Evolutionary conservation across 228 moss, liverwort and hornwort species (phyloP).

Genomic region (Sphagnum fallax): DNA sequence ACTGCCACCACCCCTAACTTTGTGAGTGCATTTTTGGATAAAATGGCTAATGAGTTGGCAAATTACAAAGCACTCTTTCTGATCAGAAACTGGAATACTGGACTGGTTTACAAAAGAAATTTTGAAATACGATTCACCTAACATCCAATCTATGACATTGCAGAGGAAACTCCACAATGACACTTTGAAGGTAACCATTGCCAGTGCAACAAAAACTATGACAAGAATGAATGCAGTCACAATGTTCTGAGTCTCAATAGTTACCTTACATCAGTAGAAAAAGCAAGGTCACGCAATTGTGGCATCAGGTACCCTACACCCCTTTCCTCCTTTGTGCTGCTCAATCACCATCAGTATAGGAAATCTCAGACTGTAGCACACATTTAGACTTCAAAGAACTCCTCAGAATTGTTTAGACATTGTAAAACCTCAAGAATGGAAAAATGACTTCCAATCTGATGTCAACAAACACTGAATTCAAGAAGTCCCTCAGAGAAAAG

Average conservation of each 20-base stretch:
- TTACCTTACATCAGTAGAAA: slow-evolving; percentile 84
- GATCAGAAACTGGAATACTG: too few species aligned
- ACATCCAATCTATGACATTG: too few species aligned
- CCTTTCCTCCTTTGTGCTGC: slow-evolving; percentile 70
- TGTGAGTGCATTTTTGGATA: too few species aligned
- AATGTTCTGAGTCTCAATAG: slow-evolving; percentile 7
- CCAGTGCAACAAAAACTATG: too few species aligned
- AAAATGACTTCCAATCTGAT: too few species aligned
- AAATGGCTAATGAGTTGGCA: too few species aligned
- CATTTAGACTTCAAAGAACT: background rate
- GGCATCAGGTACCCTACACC: slow-evolving; percentile 69
- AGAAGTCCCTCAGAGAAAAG: background rate
- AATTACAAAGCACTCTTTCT: too few species aligned
- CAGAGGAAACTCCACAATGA: too few species aligned
- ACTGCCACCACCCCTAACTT: slow-evolving; percentile 26
- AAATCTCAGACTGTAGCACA: background rate
- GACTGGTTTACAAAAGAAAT: too few species aligned
- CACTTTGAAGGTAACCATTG: too few species aligned
- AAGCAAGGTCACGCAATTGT: slow-evolving; percentile 86
- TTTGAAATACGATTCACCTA: too few species aligned
- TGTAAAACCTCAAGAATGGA: background rate
- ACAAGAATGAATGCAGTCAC: too few species aligned
- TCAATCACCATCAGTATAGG: slow-evolving; percentile 5
- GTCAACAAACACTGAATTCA: background rate
- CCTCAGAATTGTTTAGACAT: background rate